These are phyloP conservation scores for Ascochyta koolunga DNA, from an alignment of 2,329 filamentous ascomycete genomes.

Conservation along the genomic window DNA sequence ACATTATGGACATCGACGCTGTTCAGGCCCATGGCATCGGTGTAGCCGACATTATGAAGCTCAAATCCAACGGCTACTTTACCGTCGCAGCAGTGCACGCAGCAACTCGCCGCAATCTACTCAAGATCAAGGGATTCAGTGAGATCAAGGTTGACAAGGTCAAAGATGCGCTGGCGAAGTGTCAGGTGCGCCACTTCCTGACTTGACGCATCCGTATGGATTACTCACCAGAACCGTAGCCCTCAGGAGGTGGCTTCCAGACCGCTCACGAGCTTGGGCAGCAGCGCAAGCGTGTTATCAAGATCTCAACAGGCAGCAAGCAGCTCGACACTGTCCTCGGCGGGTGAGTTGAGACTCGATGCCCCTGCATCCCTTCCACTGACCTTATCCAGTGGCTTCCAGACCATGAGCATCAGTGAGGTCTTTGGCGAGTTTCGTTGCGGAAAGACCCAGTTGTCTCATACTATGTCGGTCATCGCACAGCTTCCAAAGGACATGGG, in stretches of 20 bases:
- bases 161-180: constrained; percentile 70
- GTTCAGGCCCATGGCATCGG: constrained; percentile 71
- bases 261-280: constrained; percentile 69
- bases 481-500: constrained; percentile 66
- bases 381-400: constrained; percentile 62
- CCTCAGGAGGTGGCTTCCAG: constrained; percentile 65
- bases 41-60: constrained; percentile 68
- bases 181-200: constrained; percentile 50
- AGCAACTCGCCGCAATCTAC: constrained; percentile 64
- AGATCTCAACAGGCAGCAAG: constrained; percentile 73
- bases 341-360: constrained; percentile 53
- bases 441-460: constrained; percentile 72
- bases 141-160: constrained; percentile 74
- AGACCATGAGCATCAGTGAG: constrained; percentile 73
- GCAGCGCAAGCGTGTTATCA: constrained; percentile 66
- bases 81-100: constrained; percentile 67
- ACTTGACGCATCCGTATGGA: background rate
- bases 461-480: constrained; percentile 71
- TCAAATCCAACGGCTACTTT: constrained; percentile 67
- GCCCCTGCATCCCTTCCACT: constrained; percentile 1
- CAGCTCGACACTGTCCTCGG: constrained; percentile 69
- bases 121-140: constrained; percentile 73
- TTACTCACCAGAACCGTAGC: constrained; percentile 49
- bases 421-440: constrained; percentile 68
- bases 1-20: constrained; percentile 70